Evolutionary conservation across 176 grass and related monocot genomes (phyloP).

Genomic region (Cymbopogon citratus): DNA sequence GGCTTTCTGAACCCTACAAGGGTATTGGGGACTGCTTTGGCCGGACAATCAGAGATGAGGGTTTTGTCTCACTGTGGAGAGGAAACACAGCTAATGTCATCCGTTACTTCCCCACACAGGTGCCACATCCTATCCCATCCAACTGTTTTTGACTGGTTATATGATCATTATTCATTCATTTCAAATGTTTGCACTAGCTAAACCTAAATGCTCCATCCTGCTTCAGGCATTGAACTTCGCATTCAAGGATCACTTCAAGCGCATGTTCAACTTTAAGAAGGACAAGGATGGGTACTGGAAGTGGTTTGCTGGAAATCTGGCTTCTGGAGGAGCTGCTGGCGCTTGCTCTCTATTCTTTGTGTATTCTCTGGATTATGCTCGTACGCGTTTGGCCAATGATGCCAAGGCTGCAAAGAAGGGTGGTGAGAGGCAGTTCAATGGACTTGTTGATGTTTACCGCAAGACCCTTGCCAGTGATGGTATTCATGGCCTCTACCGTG

Average conservation of each 20-base stretch:
- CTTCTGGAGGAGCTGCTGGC: constrained; percentile 62
- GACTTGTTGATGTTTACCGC: constrained; percentile 51
- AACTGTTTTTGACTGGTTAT: background rate
- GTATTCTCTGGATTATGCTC: constrained; percentile 59
- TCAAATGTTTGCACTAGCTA: background rate
- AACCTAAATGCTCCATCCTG: background rate
- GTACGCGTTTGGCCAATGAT: constrained; percentile 62
- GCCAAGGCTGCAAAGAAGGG: constrained; percentile 56
- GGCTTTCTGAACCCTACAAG: constrained; percentile 55
- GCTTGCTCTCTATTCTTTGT: constrained; percentile 64
- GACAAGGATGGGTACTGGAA: constrained; percentile 72
- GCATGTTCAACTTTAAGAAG: constrained; percentile 80
- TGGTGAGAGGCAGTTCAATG: constrained; percentile 61
- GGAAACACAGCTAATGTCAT: constrained; percentile 73
- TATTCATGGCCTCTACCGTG: constrained; percentile 52
- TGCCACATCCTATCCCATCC: background rate
- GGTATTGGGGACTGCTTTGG: constrained; percentile 51
- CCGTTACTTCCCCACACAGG: constrained; percentile 72
- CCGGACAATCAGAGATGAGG: constrained; percentile 57
- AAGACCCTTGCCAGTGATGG: constrained; percentile 53
- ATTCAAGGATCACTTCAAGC: constrained; percentile 67
- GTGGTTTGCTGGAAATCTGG: constrained; percentile 64
- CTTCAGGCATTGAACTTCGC: constrained; percentile 62
- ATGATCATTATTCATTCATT: background rate
- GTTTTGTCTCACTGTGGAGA: constrained; percentile 51